phyloP scores from a whole-genome alignment of 2,329 filamentous ascomycete genomes.

The Hypoxylon sp. region DNA sequence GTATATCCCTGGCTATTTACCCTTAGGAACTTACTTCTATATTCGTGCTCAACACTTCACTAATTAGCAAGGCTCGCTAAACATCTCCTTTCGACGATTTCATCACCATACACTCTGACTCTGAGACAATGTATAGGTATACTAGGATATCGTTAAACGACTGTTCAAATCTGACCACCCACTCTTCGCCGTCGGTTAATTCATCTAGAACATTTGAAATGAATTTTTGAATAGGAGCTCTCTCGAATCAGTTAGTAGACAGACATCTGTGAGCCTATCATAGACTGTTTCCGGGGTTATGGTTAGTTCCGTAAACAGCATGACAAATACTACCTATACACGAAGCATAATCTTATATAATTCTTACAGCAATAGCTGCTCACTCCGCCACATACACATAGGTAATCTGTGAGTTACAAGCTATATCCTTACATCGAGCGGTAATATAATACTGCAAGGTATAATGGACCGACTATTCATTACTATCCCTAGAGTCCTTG shows the following conservation, averaged over 20 bases:
- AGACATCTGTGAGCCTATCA: not conserved
- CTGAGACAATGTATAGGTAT: not conserved
- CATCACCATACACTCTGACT: not conserved
- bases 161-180: not conserved
- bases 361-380: not conserved
- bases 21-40: not conserved
- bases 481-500: not conserved
- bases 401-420: not conserved
- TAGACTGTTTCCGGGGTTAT: not conserved
- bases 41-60: not conserved
- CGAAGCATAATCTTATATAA: not conserved
- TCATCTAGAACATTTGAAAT: not conserved
- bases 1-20: not conserved
- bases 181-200: not conserved
- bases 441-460: not conserved
- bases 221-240: not conserved
- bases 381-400: not conserved
- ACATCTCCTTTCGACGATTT: not conserved
- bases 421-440: not conserved
- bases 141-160: not conserved
- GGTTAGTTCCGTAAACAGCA: not conserved
- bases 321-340: not conserved
- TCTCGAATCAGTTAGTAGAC: not conserved
- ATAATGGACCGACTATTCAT: not conserved
- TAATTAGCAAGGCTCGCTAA: not conserved